Evolutionary conservation across 768 basidiomycete genomes (phyloP).

Genomic region (Collybia mongolica): DNA sequence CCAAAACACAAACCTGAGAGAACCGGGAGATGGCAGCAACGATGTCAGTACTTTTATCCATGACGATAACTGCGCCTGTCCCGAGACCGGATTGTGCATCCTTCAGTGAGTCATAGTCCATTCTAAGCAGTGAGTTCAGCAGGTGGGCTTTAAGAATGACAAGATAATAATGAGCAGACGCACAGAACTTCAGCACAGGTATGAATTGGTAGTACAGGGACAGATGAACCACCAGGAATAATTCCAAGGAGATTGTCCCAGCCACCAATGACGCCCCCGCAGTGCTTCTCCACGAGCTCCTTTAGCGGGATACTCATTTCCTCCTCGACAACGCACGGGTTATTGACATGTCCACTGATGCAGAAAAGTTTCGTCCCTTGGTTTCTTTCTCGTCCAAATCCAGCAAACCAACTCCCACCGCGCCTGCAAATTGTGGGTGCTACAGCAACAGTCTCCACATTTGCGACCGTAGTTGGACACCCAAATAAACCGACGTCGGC

Average conservation of each 20-base stretch:
- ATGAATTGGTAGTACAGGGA: slow-evolving; percentile 85
- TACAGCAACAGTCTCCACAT: slow-evolving; percentile 97
- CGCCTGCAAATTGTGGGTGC: slow-evolving; percentile 95
- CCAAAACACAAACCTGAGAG: slow-evolving; percentile 51
- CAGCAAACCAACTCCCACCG: slow-evolving; percentile 86
- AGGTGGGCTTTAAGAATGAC: neutral
- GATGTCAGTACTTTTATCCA: slow-evolving; percentile 97
- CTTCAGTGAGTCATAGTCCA: slow-evolving; percentile 98
- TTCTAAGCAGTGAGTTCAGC: slow-evolving; percentile 42
- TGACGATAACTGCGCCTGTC: slow-evolving; percentile 97
- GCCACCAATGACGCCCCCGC: slow-evolving; percentile 90
- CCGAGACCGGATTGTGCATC: slow-evolving; percentile 96
- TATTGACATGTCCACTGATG: slow-evolving; percentile 96
- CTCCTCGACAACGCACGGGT: slow-evolving; percentile 96
- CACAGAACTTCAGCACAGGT: slow-evolving; percentile 86
- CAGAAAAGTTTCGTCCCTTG: slow-evolving; percentile 97
- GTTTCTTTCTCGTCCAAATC: slow-evolving; percentile 90
- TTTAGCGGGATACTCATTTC: slow-evolving; percentile 98
- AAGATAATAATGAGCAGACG: slow-evolving; percentile 29
- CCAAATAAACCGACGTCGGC: slow-evolving; percentile 98
- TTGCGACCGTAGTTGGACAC: slow-evolving; percentile 95
- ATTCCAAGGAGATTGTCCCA: slow-evolving; percentile 99
- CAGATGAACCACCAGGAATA: slow-evolving; percentile 92
- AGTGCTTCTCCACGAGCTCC: slow-evolving; percentile 95
- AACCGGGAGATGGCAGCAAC: slow-evolving; percentile 94